phyloP scores from a whole-genome alignment of 1,284 basidiomycete genomes.

The Tranzscheliella williamsii region DNA sequence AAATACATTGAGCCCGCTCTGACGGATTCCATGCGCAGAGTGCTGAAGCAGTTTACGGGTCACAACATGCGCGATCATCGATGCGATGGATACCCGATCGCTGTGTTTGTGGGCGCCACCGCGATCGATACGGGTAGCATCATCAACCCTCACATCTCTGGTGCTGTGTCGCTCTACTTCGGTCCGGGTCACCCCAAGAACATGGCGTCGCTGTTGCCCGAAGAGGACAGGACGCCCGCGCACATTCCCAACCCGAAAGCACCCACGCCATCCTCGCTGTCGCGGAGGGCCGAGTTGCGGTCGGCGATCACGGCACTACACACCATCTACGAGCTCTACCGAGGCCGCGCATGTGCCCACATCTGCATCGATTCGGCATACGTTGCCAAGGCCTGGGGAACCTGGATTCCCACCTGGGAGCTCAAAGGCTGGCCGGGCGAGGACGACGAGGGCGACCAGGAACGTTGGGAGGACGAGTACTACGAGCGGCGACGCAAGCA shows the following conservation, averaged over 20 bases:
- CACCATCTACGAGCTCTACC: slow-evolving; percentile 38
- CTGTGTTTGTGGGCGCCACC: slow-evolving; percentile 45
- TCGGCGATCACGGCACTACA: slow-evolving; percentile 42
- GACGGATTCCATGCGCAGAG: slow-evolving; percentile 37
- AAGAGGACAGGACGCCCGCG: slow-evolving; percentile 25
- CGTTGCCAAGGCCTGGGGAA: slow-evolving; percentile 55
- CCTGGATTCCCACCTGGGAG: slow-evolving; percentile 55
- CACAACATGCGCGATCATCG: slow-evolving; percentile 40
- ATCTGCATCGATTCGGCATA: slow-evolving; percentile 53
- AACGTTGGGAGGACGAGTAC: slow-evolving; percentile 14
- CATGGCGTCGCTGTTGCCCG: slow-evolving; percentile 33
- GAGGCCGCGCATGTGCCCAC: slow-evolving; percentile 42
- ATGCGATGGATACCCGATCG: slow-evolving; percentile 41
- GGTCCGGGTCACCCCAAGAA: slow-evolving; percentile 42
- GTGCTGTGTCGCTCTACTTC: slow-evolving; percentile 38
- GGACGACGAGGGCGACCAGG: slow-evolving; percentile 26
- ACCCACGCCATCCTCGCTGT: slow-evolving; percentile 27
- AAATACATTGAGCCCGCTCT: slow-evolving; percentile 40
- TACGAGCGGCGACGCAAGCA: slow-evolving; percentile 18
- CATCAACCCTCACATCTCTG: slow-evolving; percentile 34
- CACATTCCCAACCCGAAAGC: slow-evolving; percentile 45
- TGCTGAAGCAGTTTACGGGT: slow-evolving; percentile 42
- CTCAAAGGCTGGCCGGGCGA: slow-evolving; percentile 49
- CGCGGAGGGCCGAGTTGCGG: slow-evolving; percentile 44
- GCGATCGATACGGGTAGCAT: slow-evolving; percentile 40